phyloP scores from a whole-genome alignment of 1,284 basidiomycete genomes.

The Sporisorium iseilematis-ciliati region DNA sequence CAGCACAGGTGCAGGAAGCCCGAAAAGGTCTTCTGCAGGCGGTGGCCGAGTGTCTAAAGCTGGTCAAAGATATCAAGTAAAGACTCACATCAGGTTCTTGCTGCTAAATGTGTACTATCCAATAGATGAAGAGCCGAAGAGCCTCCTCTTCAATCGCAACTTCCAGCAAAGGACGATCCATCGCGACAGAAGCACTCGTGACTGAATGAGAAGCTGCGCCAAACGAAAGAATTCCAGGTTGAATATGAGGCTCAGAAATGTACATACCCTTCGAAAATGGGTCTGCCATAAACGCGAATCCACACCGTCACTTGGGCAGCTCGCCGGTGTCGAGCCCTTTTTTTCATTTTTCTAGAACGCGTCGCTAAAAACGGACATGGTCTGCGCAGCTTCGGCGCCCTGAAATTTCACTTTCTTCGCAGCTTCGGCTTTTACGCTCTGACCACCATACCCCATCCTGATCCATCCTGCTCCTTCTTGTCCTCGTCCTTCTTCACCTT shows the following conservation, averaged over 20 bases:
- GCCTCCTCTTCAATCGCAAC: too few species aligned
- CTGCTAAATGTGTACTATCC: neutral
- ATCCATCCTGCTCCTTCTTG: constrained; percentile 7
- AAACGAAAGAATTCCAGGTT: neutral
- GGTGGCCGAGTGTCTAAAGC: constrained; percentile 35
- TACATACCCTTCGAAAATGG: neutral
- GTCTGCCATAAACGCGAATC: too few species aligned
- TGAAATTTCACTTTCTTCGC: constrained; percentile 24
- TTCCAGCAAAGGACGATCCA: too few species aligned
- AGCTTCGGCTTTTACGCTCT: constrained; percentile 13
- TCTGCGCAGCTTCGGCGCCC: constrained; percentile 19
- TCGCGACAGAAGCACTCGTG: neutral
- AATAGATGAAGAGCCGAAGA: too few species aligned
- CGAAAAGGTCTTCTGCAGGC: constrained; percentile 32
- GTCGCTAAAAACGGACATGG: constrained; percentile 1
- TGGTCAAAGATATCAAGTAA: constrained; percentile 13
- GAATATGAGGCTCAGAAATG: constrained; percentile 9
- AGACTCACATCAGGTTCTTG: neutral
- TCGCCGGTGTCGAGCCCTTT: neutral
- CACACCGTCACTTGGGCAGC: neutral
- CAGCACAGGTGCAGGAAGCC: constrained; percentile 30
- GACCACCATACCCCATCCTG: constrained; percentile 34
- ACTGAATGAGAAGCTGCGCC: neutral
- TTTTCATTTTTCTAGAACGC: neutral
- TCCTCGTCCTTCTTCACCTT: neutral